phyloP scores from a whole-genome alignment of 768 basidiomycete species.

The Suillus subalutaceus region DNA sequence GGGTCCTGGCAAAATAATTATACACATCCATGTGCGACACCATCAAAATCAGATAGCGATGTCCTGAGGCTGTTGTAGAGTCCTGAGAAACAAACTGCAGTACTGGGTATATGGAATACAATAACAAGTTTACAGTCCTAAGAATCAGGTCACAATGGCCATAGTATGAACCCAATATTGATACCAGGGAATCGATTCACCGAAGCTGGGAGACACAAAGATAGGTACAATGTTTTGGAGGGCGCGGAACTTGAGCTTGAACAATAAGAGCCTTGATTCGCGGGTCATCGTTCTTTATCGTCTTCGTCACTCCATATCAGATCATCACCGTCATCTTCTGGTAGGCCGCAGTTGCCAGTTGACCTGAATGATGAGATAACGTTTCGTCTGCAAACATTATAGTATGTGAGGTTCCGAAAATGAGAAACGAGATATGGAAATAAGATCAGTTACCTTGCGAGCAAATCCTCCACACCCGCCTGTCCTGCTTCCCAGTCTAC shows the following conservation, averaged over 20 bases:
- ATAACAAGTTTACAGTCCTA: neutral
- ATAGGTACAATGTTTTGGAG: neutral
- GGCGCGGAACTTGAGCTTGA: neutral
- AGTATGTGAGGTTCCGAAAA: neutral
- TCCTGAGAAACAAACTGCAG: neutral
- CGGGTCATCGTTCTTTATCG: slow-evolving; percentile 21
- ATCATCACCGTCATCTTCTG: slow-evolving; percentile 55
- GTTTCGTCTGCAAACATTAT: slow-evolving; percentile 24
- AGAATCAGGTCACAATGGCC: neutral
- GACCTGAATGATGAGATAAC: slow-evolving; percentile 19
- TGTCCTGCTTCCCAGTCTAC: slow-evolving; percentile 84
- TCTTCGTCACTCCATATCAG: slow-evolving; percentile 57
- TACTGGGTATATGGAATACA: neutral
- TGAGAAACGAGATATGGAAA: neutral
- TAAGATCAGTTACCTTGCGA: slow-evolving; percentile 50
- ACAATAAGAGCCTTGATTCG: neutral
- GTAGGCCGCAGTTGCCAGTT: slow-evolving; percentile 48
- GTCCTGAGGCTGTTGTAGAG: neutral
- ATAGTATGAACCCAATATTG: neutral
- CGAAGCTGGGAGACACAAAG: neutral
- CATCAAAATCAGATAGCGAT: neutral
- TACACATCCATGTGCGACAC: neutral
- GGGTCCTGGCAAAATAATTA: neutral
- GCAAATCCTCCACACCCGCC: slow-evolving; percentile 68
- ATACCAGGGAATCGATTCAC: neutral